Evolutionary conservation across 2,329 filamentous ascomycete species (phyloP).

Genomic region (Ambrosiella beaveri): DNA sequence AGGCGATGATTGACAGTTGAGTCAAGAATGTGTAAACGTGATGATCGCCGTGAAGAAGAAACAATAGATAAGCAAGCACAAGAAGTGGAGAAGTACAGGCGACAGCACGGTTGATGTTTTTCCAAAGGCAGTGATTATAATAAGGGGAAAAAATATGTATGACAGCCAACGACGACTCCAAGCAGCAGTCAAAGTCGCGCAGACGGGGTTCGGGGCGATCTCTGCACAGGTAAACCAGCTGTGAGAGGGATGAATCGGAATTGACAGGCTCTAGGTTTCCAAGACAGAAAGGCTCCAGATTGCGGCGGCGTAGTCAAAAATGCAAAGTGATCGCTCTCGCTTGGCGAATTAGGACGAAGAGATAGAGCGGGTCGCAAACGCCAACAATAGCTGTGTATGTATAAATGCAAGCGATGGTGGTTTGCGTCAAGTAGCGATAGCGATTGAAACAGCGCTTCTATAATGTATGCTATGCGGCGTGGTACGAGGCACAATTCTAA

Average conservation of each 20-base stretch:
- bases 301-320: not conserved
- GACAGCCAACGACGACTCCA: not conserved
- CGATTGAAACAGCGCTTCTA: not conserved
- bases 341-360: not conserved
- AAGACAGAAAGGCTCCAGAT: not conserved
- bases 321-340: not conserved
- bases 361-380: not conserved
- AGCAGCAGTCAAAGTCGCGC: not conserved
- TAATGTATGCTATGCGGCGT: no score
- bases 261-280: not conserved
- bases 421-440: not conserved
- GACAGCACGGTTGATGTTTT: not conserved
- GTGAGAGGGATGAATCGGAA: not conserved
- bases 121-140: conserved; percentile 1
- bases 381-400: not conserved
- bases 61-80: not conserved
- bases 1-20: no score
- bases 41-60: not conserved
- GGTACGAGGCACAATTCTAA: no score
- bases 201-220: not conserved
- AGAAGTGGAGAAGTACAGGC: not conserved
- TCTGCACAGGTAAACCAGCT: not conserved
- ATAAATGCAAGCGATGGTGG: not conserved
- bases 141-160: conserved; percentile 1
- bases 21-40: no score